Evolutionary conservation across 306 rosid genomes (phyloP), one percentile per base, ranked within the genome.

Genomic region (Vachellia collinsii): DNA sequence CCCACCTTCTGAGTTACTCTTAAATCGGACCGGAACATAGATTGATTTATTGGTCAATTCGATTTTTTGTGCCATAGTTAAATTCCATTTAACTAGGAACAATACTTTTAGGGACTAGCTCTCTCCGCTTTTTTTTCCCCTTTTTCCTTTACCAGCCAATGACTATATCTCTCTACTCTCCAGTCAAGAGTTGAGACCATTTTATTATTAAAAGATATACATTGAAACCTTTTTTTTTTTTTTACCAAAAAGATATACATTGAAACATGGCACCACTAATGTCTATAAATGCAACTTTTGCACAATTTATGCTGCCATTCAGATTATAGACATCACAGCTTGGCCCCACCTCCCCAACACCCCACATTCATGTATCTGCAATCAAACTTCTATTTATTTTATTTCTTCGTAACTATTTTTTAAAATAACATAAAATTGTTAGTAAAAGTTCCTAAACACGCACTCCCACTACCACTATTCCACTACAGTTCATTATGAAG

Each of bases 331-430:
- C 70, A 64, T 37, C 16, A 64, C 44, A 36, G 6, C n/a, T 3
- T 14, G 70, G 70, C 11, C 44, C 70, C 70, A 64, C 44, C 4
- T 17, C 44, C 4, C 43, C 70, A 34, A 64, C 22, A 84, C 63
- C 82, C 84, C 86, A 85, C 70, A 34, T 64, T 64, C 82, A 50
- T 71, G 25, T 79, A 75, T 62, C 46, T 74, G 71, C 71, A 74
- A 38, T 82, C 25, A 70, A 80, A 12, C 80, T 44, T 42, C 16
- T 2, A 29, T 12, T 62, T 6, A 11, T 22, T 58, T 3, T 16
- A 12, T 6, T 11, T 6, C 19, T n/a, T 54, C 25, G 7, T n/a
- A 19, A 8, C 7, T 19, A 1, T 54, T 54, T 19, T 54, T 54
- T 53, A 59, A 58, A 8, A 20, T 20, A 58, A 58, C 23, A 59